phyloP scores from a whole-genome alignment of 306 rosid species.

The Sechiopsis laciniata region DNA sequence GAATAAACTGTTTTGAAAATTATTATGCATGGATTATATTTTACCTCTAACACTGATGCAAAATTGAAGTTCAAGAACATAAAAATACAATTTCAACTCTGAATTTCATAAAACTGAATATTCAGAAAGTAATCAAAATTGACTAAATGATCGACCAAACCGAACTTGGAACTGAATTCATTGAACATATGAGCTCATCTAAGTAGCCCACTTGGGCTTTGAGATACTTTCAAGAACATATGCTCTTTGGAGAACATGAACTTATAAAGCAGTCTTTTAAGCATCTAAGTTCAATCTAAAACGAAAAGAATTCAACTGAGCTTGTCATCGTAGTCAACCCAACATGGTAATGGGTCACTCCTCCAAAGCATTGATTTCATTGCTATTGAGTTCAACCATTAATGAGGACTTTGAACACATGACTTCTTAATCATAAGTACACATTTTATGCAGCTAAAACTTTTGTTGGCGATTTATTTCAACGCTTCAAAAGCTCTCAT shows the following conservation, averaged over 20 bases:
- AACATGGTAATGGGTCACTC: not conserved
- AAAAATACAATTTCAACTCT: not conserved
- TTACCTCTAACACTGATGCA: not conserved
- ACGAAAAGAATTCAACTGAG: no score
- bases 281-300: no score
- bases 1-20: not conserved
- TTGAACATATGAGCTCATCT: not conserved
- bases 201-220: no score
- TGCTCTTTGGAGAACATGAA: not conserved
- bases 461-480: not conserved
- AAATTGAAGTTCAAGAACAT: not conserved
- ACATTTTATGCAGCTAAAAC: no score
- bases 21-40: not conserved
- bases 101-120: not conserved
- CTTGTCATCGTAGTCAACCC: not conserved
- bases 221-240: no score
- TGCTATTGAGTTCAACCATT: no score
- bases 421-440: no score
- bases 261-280: not conserved
- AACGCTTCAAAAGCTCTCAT: not conserved
- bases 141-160: not conserved
- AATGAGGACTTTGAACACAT: no score
- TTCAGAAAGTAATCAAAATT: not conserved
- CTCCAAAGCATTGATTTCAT: not conserved
- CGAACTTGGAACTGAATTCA: not conserved